Evolutionary conservation across 148 eudicot species (phyloP), one percentile per base, ranked within the genome.

Genomic region (Spergularia marina): DNA sequence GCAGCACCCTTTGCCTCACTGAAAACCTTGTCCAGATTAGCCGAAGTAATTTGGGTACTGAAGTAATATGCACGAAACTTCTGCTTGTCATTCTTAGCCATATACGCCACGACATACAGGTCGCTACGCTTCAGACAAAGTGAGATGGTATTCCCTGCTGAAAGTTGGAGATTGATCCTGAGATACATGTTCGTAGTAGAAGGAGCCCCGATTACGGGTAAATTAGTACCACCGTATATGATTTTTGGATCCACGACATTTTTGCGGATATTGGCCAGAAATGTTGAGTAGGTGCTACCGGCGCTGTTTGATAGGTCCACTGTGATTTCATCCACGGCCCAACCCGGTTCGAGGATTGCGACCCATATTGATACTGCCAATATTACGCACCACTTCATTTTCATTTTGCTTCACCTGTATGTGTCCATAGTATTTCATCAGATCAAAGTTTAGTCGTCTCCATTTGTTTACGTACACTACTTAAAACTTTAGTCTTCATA

Each of bases 101-200:
- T 16, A n/a, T 56, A 66, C 23, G 52, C 70, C 52, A 66, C 70
- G 11, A 66, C 70, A 21, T 66, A 66, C 6, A 66, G 17, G 20
- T 66, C 70, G 5, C 20, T 66, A 40, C 23, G 47, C 8, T 23
- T 40, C 1, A 66, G 10, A 66, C 53, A 52, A 66, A 17, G 11
- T 65, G 69, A 34, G 47, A 65, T 10, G 20, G 21, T 44, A 44
- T 44, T 56, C 18, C 18, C 60, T 16, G 60, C 7, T 6, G 5
- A 3, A 17, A 56, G 20, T 56, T 14, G 17, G 20, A 56, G 20
- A 56, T 56, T 17, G 20, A 56, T 56, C 18, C 60, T 56, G 1
- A 56, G 60, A 17, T 14, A n/a, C 16, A 9, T 44, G 49, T 56
- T 18, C 6, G 60, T 56, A 6, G 14, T 55, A 10, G 58, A n/a